These are phyloP conservation scores for Umbelopsis sp. DNA, from an alignment of 371 early-diverging fungal species.

Conservation along the genomic window DNA sequence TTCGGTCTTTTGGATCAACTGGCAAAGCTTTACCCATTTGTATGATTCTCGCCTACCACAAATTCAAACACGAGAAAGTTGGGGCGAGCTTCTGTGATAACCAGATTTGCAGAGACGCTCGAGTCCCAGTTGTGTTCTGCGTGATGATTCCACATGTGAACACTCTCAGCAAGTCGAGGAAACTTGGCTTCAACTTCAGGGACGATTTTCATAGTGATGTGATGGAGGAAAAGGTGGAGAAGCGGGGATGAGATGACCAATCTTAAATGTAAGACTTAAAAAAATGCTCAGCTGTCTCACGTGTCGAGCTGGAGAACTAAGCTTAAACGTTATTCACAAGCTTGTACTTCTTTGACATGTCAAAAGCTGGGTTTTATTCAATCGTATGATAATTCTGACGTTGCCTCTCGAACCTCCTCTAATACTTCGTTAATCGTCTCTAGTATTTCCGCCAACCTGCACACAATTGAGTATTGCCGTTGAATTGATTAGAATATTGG, in stretches of 20 bases:
- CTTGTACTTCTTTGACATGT: no score
- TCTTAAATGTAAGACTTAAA: slow-evolving; percentile 3
- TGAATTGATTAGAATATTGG: no score
- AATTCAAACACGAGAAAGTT: slow-evolving; percentile 44
- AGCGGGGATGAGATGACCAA: slow-evolving; percentile 17
- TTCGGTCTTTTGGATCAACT: background rate
- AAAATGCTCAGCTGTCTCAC: background rate
- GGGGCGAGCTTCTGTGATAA: slow-evolving; percentile 26
- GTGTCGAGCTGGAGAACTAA: background rate
- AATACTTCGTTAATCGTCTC: slow-evolving; percentile 40
- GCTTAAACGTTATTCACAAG: no score
- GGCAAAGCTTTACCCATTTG: slow-evolving; percentile 33
- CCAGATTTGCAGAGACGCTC: slow-evolving; percentile 16
- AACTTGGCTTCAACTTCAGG: slow-evolving; percentile 25
- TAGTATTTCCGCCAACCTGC: slow-evolving; percentile 24
- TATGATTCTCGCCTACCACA: slow-evolving; percentile 31
- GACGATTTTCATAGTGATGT: slow-evolving; percentile 24
- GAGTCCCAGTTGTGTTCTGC: slow-evolving; percentile 28
- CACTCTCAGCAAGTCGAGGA: slow-evolving; percentile 25
- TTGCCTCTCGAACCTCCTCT: slow-evolving; percentile 50
- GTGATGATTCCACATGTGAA: slow-evolving; percentile 7
- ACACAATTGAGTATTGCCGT: no score
- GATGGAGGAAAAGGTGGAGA: slow-evolving; percentile 12
- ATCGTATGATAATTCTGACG: slow-evolving; percentile 26
- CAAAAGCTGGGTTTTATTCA: background rate